phyloP scores from a whole-genome alignment of 495 filamentous ascomycete species.

The Aspergillus asperescens region DNA sequence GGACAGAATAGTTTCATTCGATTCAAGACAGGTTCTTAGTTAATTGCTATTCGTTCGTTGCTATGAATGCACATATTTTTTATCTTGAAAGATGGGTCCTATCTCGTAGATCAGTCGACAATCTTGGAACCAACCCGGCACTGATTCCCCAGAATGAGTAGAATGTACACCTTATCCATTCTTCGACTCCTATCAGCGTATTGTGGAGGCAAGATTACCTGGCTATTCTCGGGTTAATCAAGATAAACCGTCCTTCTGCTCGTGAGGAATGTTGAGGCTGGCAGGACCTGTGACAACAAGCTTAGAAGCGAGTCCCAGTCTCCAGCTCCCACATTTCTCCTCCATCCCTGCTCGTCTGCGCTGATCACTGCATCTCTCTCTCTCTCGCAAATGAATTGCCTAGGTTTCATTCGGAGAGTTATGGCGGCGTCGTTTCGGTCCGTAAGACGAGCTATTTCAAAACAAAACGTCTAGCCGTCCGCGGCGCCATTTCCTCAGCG shows the following conservation, averaged over 20 bases:
- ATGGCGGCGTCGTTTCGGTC: not conserved
- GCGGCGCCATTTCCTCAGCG: not conserved
- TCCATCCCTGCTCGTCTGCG: not conserved
- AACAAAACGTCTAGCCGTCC: not conserved
- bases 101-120: not conserved
- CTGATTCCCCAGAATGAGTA: not conserved
- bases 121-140: not conserved
- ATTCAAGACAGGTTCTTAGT: no score
- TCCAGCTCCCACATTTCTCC: not conserved
- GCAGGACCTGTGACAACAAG: not conserved
- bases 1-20: not conserved
- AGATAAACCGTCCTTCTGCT: not conserved
- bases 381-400: not conserved
- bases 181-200: not conserved
- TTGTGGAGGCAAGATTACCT: not conserved
- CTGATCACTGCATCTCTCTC: not conserved
- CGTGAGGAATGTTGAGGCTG: not conserved
- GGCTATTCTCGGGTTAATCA: not conserved
- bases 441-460: not conserved
- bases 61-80: constrained; percentile 14
- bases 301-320: no score
- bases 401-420: constrained; percentile 1
- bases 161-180: no score
- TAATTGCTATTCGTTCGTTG: no score
- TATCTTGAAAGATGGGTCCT: not conserved